Percentiles rank a stretch among this genome's conserved stretches.
Evolutionary conservation across 2,329 filamentous ascomycete genomes (phyloP).

Genomic region (Camptophora hylomeconis): DNA sequence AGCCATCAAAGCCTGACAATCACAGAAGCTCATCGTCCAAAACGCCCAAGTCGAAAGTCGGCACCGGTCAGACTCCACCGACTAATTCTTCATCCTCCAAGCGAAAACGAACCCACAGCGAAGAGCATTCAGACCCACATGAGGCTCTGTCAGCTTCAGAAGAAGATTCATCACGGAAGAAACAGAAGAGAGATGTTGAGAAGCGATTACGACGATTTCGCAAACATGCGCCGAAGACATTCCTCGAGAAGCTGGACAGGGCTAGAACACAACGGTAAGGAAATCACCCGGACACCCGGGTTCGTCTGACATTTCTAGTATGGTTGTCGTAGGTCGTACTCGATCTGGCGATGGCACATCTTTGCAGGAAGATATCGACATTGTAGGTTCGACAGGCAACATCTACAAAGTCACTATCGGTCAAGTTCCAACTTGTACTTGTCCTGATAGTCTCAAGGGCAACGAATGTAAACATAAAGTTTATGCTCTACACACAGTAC

Average conservation of each 20-base stretch:
- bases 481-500: slow-evolving; percentile 36
- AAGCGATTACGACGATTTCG: slow-evolving; percentile 29
- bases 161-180: too few relatives aligned
- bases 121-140: too few relatives aligned
- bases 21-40: slow-evolving; percentile 1
- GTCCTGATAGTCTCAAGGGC: slow-evolving; percentile 40
- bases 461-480: slow-evolving; percentile 48
- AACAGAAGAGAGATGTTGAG: slow-evolving; percentile 19
- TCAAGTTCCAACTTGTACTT: slow-evolving; percentile 40
- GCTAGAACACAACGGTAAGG: slow-evolving; percentile 36
- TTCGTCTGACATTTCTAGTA: slow-evolving; percentile 14
- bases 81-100: slow-evolving; percentile 1
- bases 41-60: background rate
- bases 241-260: slow-evolving; percentile 34
- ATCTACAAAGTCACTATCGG: slow-evolving; percentile 44
- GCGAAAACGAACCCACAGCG: too few relatives aligned
- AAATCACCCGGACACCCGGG: slow-evolving; percentile 9
- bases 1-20: too few relatives aligned
- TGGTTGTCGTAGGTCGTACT: slow-evolving; percentile 44
- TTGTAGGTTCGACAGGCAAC: slow-evolving; percentile 50
- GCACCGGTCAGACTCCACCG: too few relatives aligned
- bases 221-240: slow-evolving; percentile 31
- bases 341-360: slow-evolving; percentile 29
- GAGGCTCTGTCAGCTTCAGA: too few relatives aligned
- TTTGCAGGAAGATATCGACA: slow-evolving; percentile 39